Base-by-base conservation (phyloP, 768 basidiomycete species). In the Exsudoporus frostii region DNA sequence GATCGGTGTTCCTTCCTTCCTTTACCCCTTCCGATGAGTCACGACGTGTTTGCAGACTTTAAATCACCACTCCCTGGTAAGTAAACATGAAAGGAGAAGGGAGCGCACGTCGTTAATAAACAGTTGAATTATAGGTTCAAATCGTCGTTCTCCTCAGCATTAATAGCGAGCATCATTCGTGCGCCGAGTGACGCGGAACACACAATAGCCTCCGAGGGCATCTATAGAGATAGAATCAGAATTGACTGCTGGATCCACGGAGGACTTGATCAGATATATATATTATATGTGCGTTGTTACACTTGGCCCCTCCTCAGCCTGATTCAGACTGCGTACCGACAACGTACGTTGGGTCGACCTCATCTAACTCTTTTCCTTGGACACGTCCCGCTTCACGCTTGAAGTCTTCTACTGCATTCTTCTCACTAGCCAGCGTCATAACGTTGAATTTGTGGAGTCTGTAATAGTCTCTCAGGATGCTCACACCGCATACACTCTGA, bases 381-480 rank as follows among this genome's bases (percentile, higher is more conserved):
- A 70, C 56, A n/a, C 76, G 74, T 15, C 72, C 72, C 20, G 61
- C 58, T 25, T 65, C 70, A 24, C 58, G 57, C 34, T 65, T 60
- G 25, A 76, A 73, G 9, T 67, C 65, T 5, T 69, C 70, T 20
- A 70, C 65, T 4, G 57, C 68, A 27, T 78, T 77, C 62, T 73
- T 79, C 32, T 69, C 63, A 48, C 79, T 82, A 1, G 85, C 86
- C 42, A 92, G 76, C 66, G 85, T 84, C 76, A 84, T 81, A 4
- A 89, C 83, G 58, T 92, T 92, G 75, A 88, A 92, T 61, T 88
- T 92, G 50, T 83, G 81, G 30, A 83, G 71, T 27, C 72, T 72
- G 59, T 90, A 85, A 63, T 91, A 92, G 54, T 87, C 80, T 59
- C 79, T 76, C 5, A 91, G 83, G 24, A 92, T 71, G 50, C 88